Conservation (phyloP, 2,329 filamentous ascomycete genomes). For the Aureobasidium sp. region DNA sequence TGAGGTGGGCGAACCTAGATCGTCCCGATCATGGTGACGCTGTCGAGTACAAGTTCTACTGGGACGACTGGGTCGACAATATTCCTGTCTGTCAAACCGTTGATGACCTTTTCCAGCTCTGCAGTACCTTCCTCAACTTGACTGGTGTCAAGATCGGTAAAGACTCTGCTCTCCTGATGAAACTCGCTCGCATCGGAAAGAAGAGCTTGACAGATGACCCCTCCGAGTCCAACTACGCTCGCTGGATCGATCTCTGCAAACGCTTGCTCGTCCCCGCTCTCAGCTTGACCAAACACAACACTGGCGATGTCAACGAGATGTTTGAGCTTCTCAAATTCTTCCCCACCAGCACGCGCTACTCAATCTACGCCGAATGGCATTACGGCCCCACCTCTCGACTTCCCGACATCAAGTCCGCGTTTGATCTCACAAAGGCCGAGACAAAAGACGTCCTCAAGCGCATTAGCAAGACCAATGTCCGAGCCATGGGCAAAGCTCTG, state of each 20-base stretch:
- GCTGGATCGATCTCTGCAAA: slow-evolving; percentile 81
- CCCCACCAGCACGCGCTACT: slow-evolving; percentile 69
- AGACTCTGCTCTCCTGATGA: slow-evolving; percentile 69
- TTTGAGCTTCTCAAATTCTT: slow-evolving; percentile 77
- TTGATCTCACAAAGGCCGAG: slow-evolving; percentile 67
- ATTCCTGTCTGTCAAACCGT: slow-evolving; percentile 84
- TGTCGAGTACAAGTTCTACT: slow-evolving; percentile 85
- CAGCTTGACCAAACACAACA: slow-evolving; percentile 78
- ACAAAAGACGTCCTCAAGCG: slow-evolving; percentile 83
- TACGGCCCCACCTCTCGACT: slow-evolving; percentile 68
- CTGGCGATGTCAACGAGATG: slow-evolving; percentile 75
- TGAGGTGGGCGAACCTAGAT: slow-evolving; percentile 81
- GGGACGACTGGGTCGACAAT: slow-evolving; percentile 94
- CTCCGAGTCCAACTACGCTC: slow-evolving; percentile 61
- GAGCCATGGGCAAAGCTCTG: slow-evolving; percentile 76
- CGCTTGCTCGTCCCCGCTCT: slow-evolving; percentile 81
- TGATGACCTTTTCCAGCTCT: slow-evolving; percentile 84
- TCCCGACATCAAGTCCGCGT: slow-evolving; percentile 71
- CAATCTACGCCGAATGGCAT: slow-evolving; percentile 91
- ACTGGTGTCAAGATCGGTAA: slow-evolving; percentile 85
- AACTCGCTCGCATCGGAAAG: slow-evolving; percentile 77
- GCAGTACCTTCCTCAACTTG: slow-evolving; percentile 74
- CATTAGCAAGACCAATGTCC: slow-evolving; percentile 78
- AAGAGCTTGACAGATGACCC: slow-evolving; percentile 64
- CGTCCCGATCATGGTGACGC: slow-evolving; percentile 64